Conservation (phyloP, 306 rosid genomes). For the Prunus fruticosa region DNA sequence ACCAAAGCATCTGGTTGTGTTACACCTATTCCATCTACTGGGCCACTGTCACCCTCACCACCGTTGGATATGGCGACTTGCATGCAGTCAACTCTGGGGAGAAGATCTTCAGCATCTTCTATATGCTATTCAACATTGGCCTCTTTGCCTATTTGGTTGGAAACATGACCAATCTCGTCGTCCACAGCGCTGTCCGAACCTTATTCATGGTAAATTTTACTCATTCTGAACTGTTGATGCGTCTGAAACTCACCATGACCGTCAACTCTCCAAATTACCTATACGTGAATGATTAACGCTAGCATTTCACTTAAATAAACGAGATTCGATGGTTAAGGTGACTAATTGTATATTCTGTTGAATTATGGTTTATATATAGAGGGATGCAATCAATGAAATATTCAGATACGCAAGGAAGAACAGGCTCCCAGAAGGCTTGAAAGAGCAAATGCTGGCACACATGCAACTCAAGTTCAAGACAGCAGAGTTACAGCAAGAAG, state of each 20-base stretch:
- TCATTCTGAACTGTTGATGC: not conserved
- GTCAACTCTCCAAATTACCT: not conserved
- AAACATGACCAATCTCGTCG: conserved; percentile 84
- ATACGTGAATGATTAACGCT: not conserved
- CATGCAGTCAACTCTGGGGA: conserved; percentile 73
- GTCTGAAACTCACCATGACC: not conserved
- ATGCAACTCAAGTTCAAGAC: conserved; percentile 82
- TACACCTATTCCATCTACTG: conserved; percentile 79
- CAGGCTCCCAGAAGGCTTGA: conserved; percentile 76
- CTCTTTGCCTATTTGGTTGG: conserved; percentile 82
- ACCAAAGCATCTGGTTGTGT: conserved; percentile 49
- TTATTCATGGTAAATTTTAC: conserved; percentile 43
- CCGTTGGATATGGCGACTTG: conserved; percentile 92
- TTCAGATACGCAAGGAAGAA: conserved; percentile 68
- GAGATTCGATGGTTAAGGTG: not conserved
- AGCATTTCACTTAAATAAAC: not conserved
- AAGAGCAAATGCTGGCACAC: conserved; percentile 81
- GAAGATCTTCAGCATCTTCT: conserved; percentile 61
- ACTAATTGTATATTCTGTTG: not conserved
- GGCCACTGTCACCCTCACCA: conserved; percentile 77
- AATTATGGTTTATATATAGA: conserved; percentile 30
- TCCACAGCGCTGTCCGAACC: conserved; percentile 67
- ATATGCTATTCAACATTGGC: conserved; percentile 89
- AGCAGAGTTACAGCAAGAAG: conserved; percentile 78
- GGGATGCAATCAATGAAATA: conserved; percentile 67